Percentiles rank a stretch among this genome's conserved stretches.
phyloP scores from a whole-genome alignment of 164 flowering plant genomes.

The Kalanchoe fedtschenkoi region DNA sequence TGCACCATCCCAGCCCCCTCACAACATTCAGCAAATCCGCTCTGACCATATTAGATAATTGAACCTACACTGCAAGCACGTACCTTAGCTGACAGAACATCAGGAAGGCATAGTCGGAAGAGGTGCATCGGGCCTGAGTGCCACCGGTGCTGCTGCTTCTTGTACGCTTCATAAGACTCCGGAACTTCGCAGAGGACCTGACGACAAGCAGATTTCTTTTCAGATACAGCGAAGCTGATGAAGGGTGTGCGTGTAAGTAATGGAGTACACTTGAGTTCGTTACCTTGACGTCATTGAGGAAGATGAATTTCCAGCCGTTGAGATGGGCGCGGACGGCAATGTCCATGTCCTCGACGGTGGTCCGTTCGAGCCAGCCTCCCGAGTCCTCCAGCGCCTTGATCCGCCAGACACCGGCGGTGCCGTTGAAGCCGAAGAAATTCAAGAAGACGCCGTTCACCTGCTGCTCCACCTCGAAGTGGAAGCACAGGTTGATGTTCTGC shows the following conservation, averaged over 20 bases:
- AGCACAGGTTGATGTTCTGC: slow-evolving; percentile 65
- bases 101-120: slow-evolving; percentile 64
- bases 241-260: too few relatives aligned
- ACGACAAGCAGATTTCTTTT: background rate
- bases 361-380: slow-evolving; percentile 87
- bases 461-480: slow-evolving; percentile 86
- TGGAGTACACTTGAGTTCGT: too few relatives aligned
- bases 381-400: slow-evolving; percentile 71
- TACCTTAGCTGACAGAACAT: slow-evolving; percentile 60
- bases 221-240: too few relatives aligned
- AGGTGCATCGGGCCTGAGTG: slow-evolving; percentile 92
- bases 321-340: slow-evolving; percentile 82
- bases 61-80: background rate
- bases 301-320: slow-evolving; percentile 74
- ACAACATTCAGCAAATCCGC: background rate
- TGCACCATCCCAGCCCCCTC: slow-evolving; percentile 18
- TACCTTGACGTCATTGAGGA: slow-evolving; percentile 71
- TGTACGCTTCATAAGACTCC: slow-evolving; percentile 75
- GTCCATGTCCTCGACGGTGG: slow-evolving; percentile 84
- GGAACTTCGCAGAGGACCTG: slow-evolving; percentile 81
- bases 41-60: background rate
- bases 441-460: slow-evolving; percentile 75
- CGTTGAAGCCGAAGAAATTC: slow-evolving; percentile 74
- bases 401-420: slow-evolving; percentile 86
- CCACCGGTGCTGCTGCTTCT: slow-evolving; percentile 83